Base-by-base conservation (phyloP, 306 rosid genomes). In the Cucurbita ficifolia region DNA sequence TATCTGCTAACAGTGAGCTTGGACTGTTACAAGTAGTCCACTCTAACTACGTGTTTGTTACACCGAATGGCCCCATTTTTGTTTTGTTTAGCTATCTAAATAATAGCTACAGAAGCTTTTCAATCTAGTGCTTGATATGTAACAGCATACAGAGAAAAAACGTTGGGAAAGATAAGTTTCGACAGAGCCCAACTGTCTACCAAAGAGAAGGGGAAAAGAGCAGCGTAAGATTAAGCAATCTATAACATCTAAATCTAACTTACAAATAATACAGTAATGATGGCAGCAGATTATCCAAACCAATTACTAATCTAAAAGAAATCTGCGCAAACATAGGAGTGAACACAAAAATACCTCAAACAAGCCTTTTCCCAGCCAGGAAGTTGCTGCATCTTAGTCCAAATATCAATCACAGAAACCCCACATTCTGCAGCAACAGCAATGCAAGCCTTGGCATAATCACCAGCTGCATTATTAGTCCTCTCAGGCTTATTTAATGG, bases 391-490 rank as follows among this genome's bases (percentile, higher is more conserved):
- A 92, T 87, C 87, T 83, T 88, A 59, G 89, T 92, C 96, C 96
- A 90, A 52, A 90, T 80, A 75, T 87, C 96, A 50, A 92, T 61
- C 29, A 83, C 87, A 2, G 90, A 84, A 39, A 80, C 61, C 75
- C 84, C 84, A 72, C 79, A 79, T 83, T 87, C 97, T 53, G 75
- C 50, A 50, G 92, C 97, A 48, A 82, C 86, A 62, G 83, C 61
- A 77, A 80, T 49, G 82, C 97, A 92, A 75, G 87, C 90, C 78
- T 67, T 75, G 57, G 94, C 87, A 83, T 87, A 89, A 69, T 83
- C 88, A 69, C 94, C 92, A 53, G 97, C 96, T 57, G 89, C 90
- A 54, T 83, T 84, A 62, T 92, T 92, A 68, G 97, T 92, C 87
- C 96, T 89, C 90, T 92, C 97, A 17, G 97, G 88, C 81, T 79